Base-by-base conservation (phyloP, 108 stramenopile genomes). In the Cylindrotheca closterium region DNA sequence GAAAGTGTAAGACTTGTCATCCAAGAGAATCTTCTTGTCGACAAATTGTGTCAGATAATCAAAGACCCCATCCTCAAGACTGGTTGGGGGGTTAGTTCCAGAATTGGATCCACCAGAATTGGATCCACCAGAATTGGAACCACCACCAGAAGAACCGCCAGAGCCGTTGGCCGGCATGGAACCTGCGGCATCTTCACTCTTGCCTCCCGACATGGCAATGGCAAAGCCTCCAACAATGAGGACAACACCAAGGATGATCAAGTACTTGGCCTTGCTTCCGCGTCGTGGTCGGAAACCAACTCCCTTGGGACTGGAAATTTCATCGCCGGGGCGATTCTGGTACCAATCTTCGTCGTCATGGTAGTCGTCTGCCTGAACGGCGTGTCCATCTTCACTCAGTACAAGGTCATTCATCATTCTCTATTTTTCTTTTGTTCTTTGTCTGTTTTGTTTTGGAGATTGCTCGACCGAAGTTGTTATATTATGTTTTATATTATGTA, bases 311-410 rank as follows among this genome's bases (percentile, higher is more conserved):
- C 37, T 15, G 7, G 63, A 64, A 29, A 64, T 37, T 21, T 50
- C 52, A 37, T 64, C 63, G 8, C 63, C 63, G 15, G 63, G 63
- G 2, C 53, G 51, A 42, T n/a, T 54, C 32, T 64, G 51, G 26
- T 64, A 64, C n/a, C 37, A 42, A 15, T 64, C 63, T 34, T 64
- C 63, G 22, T 50, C 30, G 33, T 64, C 63, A 32, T 64, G 63
- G 37, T 42, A 42, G 15, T 42, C 37, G 15, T 42, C 37, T 10
- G 37, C 37, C 15, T 42, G 37, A 42, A 42, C 15, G 37, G 37
- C 37, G 15, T 42, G 37, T 7, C 37, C 37, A 42, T 42, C 37
- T 15, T 42, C 37, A 15, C 37, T 42, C 15, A 42, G 15, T 10
- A 42, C 37, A 7, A 42, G 15, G 15, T 42, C 37, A 15, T 42